Evolutionary conservation across 345 rosid genomes (phyloP), one percentile per base, ranked within the genome.

Genomic region (Viola odorata): DNA sequence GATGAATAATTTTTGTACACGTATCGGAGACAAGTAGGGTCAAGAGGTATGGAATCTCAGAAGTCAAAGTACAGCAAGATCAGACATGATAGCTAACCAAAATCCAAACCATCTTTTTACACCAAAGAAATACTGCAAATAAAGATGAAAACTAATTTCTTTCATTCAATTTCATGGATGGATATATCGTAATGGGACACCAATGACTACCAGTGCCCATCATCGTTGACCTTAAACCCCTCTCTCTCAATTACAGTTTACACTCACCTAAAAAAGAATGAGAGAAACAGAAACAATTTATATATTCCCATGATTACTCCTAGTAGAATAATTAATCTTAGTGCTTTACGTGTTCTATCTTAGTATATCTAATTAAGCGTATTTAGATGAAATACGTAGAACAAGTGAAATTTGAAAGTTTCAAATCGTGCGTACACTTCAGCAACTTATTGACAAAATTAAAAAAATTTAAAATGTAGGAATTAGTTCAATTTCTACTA

Each of bases 61-160:
- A 73, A 68, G 75, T 58, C 68, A 72, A 76, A 72, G 61, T 59
- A 59, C 10, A 74, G 72, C 77, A 77, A 73, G 53, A 79, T 71
- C 65, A 53, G 77, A 75, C 80, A 81, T 73, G 58, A 79, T 67
- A 57, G 50, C 69, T 57, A 23, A 67, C 77, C 54, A 54, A 73
- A 70, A 72, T 73, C 81, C 81, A 75, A 75, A 47, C 73, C 0
- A 44, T 47, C 81, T 75, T 84, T 78, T 68, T 67, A n/a, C 59
- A 66, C 53, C 73, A 58, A 62, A 63, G 53, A 45, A 49, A 23
- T 23, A 23, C 32, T 23, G 2, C 1, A 23, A 70, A 45, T 45
- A 3, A 51, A 53, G 73, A 57, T 56, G 23, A 13, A 38, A 7
- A 36, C 32, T 39, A 50, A 60, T 60, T 51, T 1, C 2, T 23